Evolutionary conservation across 2,329 filamentous ascomycete genomes (phyloP).

Genomic region (Endocalyx cinctus): DNA sequence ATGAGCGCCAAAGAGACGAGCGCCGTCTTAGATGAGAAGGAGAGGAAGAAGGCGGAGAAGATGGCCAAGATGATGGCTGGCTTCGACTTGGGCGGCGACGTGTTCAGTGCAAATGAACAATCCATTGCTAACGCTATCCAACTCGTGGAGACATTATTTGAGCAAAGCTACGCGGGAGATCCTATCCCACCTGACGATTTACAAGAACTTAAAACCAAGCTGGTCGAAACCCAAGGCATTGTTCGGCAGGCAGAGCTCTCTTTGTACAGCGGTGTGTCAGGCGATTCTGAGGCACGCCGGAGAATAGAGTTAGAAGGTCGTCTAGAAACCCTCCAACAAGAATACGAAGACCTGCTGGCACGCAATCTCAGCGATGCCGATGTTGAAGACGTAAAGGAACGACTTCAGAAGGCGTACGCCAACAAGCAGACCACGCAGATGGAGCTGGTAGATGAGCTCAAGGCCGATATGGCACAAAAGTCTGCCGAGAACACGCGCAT

Average conservation of each 20-base stretch:
- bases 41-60: constrained; percentile 96
- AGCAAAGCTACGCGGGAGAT: constrained; percentile 72
- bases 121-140: constrained; percentile 80
- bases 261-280: constrained; percentile 64
- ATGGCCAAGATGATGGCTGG: constrained; percentile 99
- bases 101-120: constrained; percentile 90
- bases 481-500: constrained; percentile 78
- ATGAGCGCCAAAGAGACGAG: constrained; percentile 95
- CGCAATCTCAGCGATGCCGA: constrained; percentile 75
- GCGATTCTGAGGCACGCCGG: constrained; percentile 62
- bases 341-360: constrained; percentile 79
- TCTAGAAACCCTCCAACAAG: constrained; percentile 67
- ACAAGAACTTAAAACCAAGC: constrained; percentile 66
- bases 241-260: constrained; percentile 89
- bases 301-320: constrained; percentile 73
- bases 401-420: constrained; percentile 71
- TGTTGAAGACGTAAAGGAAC: constrained; percentile 76
- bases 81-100: constrained; percentile 87
- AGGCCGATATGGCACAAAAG: constrained; percentile 70
- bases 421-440: constrained; percentile 70
- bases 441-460: constrained; percentile 71
- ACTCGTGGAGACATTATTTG: constrained; percentile 73
- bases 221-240: constrained; percentile 87
- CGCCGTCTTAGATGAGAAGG: constrained; percentile 90
- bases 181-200: constrained; percentile 78